These are phyloP conservation scores for Tetrapisispora arboricola DNA, from an alignment of 805 yeast species.

Conservation along the genomic window DNA sequence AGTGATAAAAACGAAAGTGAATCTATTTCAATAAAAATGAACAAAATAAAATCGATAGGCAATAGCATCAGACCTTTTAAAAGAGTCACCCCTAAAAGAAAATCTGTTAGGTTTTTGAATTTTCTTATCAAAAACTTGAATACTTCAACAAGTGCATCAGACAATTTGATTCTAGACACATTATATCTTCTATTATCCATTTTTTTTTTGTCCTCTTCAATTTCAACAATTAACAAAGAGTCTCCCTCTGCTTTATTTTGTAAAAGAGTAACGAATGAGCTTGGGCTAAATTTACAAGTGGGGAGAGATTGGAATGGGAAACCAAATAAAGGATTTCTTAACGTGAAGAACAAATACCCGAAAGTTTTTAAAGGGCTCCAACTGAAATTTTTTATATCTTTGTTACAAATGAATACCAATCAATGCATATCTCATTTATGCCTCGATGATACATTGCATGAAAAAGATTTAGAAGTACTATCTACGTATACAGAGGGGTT, in stretches of 20 bases:
- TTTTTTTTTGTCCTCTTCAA: constrained; percentile 9
- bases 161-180: constrained; percentile 14
- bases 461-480: constrained; percentile 12
- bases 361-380: constrained; percentile 11
- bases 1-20: neutral
- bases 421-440: constrained; percentile 19
- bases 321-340: constrained; percentile 9
- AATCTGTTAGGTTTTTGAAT: constrained; percentile 12
- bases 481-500: constrained; percentile 29
- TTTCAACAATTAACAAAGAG: constrained; percentile 5
- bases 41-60: constrained; percentile 2
- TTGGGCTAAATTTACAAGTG: constrained; percentile 11
- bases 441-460: constrained; percentile 9
- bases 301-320: constrained; percentile 13
- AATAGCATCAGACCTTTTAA: constrained; percentile 20
- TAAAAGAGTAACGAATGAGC: constrained; percentile 5
- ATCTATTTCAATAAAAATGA: neutral
- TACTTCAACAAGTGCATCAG: constrained; percentile 10
- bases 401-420: constrained; percentile 21
- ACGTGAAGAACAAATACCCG: constrained; percentile 14
- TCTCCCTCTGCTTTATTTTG: constrained; percentile 9
- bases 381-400: constrained; percentile 18
- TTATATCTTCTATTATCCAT: constrained; percentile 7
- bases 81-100: constrained; percentile 5
- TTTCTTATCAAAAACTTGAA: constrained; percentile 13